A percentile compares a stretch with the other conserved stretches of the same genome.
phyloP scores from a whole-genome alignment of 768 basidiomycete genomes.

The Tylopilus sp. region DNA sequence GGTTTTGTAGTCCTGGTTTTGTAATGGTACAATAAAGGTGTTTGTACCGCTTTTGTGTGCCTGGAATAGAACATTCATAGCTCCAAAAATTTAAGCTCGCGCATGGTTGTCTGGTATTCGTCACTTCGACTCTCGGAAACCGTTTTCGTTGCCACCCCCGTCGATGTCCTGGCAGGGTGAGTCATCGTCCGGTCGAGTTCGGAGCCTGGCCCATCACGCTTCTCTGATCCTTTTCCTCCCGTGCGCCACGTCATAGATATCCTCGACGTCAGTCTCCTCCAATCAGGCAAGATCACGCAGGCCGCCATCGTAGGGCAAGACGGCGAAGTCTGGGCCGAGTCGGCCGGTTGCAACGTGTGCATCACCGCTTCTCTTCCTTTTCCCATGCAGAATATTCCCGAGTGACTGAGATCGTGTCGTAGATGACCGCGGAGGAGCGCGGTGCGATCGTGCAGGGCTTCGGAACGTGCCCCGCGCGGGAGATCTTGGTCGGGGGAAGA shows the following conservation, averaged over 20 bases:
- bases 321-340: constrained; percentile 32
- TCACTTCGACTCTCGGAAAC: neutral
- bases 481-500: constrained; percentile 23
- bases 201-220: too few species aligned
- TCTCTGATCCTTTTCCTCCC: neutral
- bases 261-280: constrained; percentile 79
- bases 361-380: neutral
- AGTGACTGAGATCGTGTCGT: neutral
- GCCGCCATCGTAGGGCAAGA: constrained; percentile 52
- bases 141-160: neutral
- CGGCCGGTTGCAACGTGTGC: constrained; percentile 25
- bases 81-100: too few species aligned
- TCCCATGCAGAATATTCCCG: too few species aligned
- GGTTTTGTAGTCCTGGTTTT: neutral
- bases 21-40: too few species aligned
- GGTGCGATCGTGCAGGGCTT: constrained; percentile 19
- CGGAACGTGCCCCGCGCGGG: constrained; percentile 15
- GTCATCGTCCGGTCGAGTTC: neutral
- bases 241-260: constrained; percentile 52
- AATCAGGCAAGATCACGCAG: constrained; percentile 63
- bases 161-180: constrained; percentile 30
- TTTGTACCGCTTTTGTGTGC: too few species aligned
- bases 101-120: too few species aligned
- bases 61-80: neutral
- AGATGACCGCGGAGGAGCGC: constrained; percentile 25